phyloP scores from a whole-genome alignment of 495 filamentous ascomycete species.

The Entonaema liquescens region DNA sequence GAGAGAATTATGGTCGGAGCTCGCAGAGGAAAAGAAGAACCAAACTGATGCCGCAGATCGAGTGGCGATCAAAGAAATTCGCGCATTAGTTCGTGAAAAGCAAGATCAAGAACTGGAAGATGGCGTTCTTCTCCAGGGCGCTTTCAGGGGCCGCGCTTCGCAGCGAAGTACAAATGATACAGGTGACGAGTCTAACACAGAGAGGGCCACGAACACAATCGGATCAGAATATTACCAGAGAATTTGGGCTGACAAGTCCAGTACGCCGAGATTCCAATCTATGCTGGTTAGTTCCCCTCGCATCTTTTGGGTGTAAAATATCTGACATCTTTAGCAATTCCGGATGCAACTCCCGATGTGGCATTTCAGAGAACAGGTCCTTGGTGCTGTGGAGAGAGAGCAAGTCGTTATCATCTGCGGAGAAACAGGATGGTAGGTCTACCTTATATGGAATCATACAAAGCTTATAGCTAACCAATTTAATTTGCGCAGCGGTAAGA shows the following conservation, averaged over 20 bases:
- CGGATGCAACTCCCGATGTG: constrained; percentile 88
- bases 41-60: constrained; percentile 76
- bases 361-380: constrained; percentile 78
- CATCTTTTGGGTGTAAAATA: background rate
- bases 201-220: constrained; percentile 38
- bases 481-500: constrained; percentile 73
- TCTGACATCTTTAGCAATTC: constrained; percentile 51
- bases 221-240: constrained; percentile 61
- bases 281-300: constrained; percentile 58
- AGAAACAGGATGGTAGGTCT: constrained; percentile 80
- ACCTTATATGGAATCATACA: background rate
- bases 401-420: constrained; percentile 92
- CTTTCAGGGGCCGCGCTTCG: constrained; percentile 71
- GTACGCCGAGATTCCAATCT: constrained; percentile 64
- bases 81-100: constrained; percentile 66
- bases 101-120: constrained; percentile 69
- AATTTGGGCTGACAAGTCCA: constrained; percentile 75
- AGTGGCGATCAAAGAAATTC: constrained; percentile 65
- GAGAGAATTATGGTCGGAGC: constrained; percentile 86
- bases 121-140: constrained; percentile 75
- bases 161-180: constrained; percentile 57
- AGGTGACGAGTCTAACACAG: constrained; percentile 52
- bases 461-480: constrained; percentile 26
- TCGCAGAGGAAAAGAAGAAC: constrained; percentile 72
- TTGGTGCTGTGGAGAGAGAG: constrained; percentile 74